Percentiles rank a stretch among this genome's conserved stretches.
Evolutionary conservation across 148 eudicot species (phyloP).

Genomic region (Nepenthes gracilis): DNA sequence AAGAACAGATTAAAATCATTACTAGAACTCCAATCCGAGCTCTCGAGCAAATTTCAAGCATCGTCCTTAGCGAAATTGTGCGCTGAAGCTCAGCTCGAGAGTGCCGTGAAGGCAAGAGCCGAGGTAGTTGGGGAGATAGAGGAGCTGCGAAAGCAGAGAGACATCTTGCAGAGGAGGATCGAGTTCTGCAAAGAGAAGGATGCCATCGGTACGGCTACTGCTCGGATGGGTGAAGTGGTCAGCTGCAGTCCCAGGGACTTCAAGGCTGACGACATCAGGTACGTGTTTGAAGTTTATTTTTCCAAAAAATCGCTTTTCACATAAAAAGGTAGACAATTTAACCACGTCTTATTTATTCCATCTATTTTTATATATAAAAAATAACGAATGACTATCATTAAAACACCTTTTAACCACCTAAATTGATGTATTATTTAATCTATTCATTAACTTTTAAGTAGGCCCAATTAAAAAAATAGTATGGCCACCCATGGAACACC

Average conservation of each 20-base stretch:
- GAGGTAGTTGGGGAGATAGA: slow-evolving; percentile 55
- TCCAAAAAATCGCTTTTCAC: too few species aligned
- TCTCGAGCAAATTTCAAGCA: slow-evolving; percentile 42
- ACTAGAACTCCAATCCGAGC: slow-evolving; percentile 48
- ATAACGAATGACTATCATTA: too few species aligned
- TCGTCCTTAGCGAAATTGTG: slow-evolving; percentile 28
- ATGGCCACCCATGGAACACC: too few species aligned
- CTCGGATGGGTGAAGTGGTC: slow-evolving; percentile 14
- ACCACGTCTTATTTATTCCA: too few species aligned
- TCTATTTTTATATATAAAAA: too few species aligned
- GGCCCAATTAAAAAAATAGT: too few species aligned
- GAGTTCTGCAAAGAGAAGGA: slow-evolving; percentile 73
- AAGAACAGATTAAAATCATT: slow-evolving; percentile 47
- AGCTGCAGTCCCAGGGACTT: slow-evolving; percentile 41
- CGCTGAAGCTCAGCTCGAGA: slow-evolving; percentile 38
- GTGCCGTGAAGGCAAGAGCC: slow-evolving; percentile 23
- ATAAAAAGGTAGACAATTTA: too few species aligned
- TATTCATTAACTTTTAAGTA: too few species aligned
- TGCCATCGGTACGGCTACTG: slow-evolving; percentile 47
- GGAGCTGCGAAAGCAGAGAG: slow-evolving; percentile 51
- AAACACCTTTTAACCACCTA: too few species aligned
- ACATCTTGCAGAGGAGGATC: slow-evolving; percentile 54
- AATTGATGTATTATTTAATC: too few species aligned
- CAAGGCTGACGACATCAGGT: slow-evolving; percentile 37
- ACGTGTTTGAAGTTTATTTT: neutral